These are phyloP conservation scores for Coelastrella sp. DNA, from an alignment of 139 green algal species.

Conservation along the genomic window DNA sequence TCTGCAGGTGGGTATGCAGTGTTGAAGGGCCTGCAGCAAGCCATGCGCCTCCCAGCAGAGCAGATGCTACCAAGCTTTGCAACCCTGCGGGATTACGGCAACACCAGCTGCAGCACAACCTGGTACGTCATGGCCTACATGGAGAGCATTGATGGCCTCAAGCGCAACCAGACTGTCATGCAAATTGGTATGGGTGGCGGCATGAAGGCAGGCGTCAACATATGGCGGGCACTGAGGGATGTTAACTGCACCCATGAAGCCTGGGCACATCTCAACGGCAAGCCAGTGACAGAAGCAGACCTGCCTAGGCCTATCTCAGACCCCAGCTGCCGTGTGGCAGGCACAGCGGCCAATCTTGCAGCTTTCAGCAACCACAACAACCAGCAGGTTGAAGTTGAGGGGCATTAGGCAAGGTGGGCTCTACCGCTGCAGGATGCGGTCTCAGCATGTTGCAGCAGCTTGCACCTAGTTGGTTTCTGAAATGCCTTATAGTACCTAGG, in stretches of 20 bases:
- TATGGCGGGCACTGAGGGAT: constrained; percentile 47
- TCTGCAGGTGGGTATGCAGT: constrained; percentile 52
- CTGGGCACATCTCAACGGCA: constrained; percentile 44
- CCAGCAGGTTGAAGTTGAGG: constrained; percentile 3
- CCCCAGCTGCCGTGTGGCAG: neutral
- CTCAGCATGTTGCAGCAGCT: no score
- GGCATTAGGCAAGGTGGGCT: neutral
- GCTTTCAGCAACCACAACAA: neutral
- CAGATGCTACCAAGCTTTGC: constrained; percentile 51
- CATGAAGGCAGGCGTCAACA: constrained; percentile 56
- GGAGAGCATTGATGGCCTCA: constrained; percentile 45
- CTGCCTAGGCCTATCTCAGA: constrained; percentile 48
- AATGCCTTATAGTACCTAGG: no score
- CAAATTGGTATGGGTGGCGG: constrained; percentile 56
- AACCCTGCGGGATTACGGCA: constrained; percentile 54
- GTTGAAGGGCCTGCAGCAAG: constrained; percentile 50
- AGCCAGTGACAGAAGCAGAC: constrained; percentile 41
- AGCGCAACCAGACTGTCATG: constrained; percentile 52
- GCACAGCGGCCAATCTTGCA: constrained; percentile 1
- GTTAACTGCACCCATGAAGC: constrained; percentile 20
- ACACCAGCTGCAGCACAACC: constrained; percentile 62
- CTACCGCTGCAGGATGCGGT: no score
- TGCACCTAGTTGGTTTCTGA: no score
- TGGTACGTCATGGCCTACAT: constrained; percentile 58
- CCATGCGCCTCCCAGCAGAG: constrained; percentile 44